These are phyloP conservation scores for Aspergillus nomiae DNA, from an alignment of 2,329 filamentous ascomycete species.

Conservation along the genomic window DNA sequence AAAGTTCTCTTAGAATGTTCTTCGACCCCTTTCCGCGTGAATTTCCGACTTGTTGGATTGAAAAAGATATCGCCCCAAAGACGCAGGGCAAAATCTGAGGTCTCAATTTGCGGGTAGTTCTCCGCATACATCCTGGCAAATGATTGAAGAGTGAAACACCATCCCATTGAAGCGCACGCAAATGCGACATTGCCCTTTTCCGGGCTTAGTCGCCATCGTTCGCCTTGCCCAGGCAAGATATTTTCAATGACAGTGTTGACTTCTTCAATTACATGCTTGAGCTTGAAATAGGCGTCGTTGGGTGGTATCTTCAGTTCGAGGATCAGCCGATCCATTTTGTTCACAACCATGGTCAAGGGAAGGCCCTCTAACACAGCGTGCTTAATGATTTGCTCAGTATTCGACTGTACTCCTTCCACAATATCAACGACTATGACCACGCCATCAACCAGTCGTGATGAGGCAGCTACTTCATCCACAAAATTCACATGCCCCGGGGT, in stretches of 20 bases:
- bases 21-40: conserved; percentile 84
- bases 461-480: conserved; percentile 91
- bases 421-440: conserved; percentile 93
- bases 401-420: conserved; percentile 97
- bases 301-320: conserved; percentile 92
- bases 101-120: conserved; percentile 78
- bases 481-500: conserved; percentile 98
- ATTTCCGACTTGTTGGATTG: conserved; percentile 86
- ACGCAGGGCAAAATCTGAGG: conserved; percentile 77
- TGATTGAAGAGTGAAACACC: conserved; percentile 93
- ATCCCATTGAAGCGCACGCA: conserved; percentile 87
- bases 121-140: conserved; percentile 97
- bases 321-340: conserved; percentile 96
- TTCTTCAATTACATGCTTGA: conserved; percentile 98
- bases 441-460: conserved; percentile 84
- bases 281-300: conserved; percentile 95
- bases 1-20: conserved; percentile 82
- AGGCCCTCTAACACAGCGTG: conserved; percentile 89
- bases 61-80: conserved; percentile 98
- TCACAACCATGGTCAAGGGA: conserved; percentile 86
- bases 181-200: conserved; percentile 99
- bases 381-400: conserved; percentile 96
- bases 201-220: conserved; percentile 79
- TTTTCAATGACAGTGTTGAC: conserved; percentile 96
- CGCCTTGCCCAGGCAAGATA: conserved; percentile 77